Base-by-base conservation (phyloP, 192 early-diverging fungal genomes). In the Phycomyces blakesleeanus region DNA sequence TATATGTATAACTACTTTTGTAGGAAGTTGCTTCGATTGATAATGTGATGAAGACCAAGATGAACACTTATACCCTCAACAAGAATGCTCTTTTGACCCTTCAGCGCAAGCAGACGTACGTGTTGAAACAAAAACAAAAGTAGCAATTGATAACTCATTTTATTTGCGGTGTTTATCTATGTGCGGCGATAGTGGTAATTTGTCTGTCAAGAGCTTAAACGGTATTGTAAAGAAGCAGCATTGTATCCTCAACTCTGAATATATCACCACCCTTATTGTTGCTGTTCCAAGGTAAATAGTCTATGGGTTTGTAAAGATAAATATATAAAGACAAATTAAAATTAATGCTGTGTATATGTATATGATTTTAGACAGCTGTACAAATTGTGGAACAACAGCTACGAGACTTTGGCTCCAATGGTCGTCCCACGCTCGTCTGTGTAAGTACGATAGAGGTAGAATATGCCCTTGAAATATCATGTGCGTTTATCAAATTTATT, bases 381-480 rank as follows among this genome's bases (percentile, higher is more conserved):
- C 62, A 90, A 88, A 64, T 90, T 94, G 3, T 99, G 97, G 97
- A 58, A 75, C 8, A 80, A 82, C 64, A 79, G 73, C 34, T 99
- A 99, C 79, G 97, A 99, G 78, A 85, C 83, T 0, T 64, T 99
- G 61, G 89, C 95, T 2, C 83, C 89, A 50, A 95, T 95, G 93
- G 91, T 99, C 11, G 96, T 99, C 20, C 97, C 97, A 12, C 86
- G 97, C 51, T 98, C 96, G 3, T 86, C 90, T 53, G 73, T 79
- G 91, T 94, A 85, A 64, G 83, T 75, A 21, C 11, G 5, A 37
- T 15, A 25, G 15, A 51, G 24, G 20, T 1, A 22, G 10, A 26
- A n/a, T 25, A 15, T 26, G 20, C 5, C 12, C n/a, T n/a, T n/a
- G n/a, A 20, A 26, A 29, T 49, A 20, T 51, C 3, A 26, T 25